These are phyloP conservation scores for Microthyrium microscopicum DNA, from an alignment of 2,329 filamentous ascomycete species.

Conservation along the genomic window DNA sequence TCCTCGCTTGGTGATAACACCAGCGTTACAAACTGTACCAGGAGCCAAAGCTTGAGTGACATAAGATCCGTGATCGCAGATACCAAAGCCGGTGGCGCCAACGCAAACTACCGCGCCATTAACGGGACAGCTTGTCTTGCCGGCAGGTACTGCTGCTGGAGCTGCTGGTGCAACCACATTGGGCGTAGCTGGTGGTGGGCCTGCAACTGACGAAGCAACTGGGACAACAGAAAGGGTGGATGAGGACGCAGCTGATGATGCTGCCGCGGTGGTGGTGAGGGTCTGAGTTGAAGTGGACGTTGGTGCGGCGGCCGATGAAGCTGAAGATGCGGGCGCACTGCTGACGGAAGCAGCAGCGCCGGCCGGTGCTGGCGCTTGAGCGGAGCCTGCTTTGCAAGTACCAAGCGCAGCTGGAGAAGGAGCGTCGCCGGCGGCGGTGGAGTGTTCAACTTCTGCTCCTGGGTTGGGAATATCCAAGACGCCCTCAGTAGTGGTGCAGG, in stretches of 20 bases:
- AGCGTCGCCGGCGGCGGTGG: background rate
- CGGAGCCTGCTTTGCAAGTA: background rate
- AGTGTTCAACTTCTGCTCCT: slow-evolving; percentile 21
- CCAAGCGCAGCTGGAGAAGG: background rate
- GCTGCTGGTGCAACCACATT: background rate
- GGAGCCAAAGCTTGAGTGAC: slow-evolving; percentile 19
- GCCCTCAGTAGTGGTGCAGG: slow-evolving; percentile 37
- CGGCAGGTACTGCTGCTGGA: background rate
- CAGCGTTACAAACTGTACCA: slow-evolving; percentile 27
- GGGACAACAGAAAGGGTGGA: background rate
- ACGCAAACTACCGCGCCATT: slow-evolving; percentile 10
- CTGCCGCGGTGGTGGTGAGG: background rate
- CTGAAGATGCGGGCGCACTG: background rate
- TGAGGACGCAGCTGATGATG: background rate
- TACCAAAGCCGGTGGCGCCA: slow-evolving; percentile 8
- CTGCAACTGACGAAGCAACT: background rate
- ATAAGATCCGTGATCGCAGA: slow-evolving; percentile 10
- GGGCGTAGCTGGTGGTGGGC: background rate
- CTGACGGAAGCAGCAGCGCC: background rate
- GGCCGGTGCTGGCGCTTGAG: background rate
- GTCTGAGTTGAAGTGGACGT: background rate
- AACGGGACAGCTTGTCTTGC: slow-evolving; percentile 1
- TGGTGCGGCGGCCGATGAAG: background rate
- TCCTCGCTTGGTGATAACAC: slow-evolving; percentile 16
- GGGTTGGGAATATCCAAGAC: slow-evolving; percentile 47